Evolutionary conservation across 345 rosid genomes (phyloP).

Genomic region (Hibiscus tridactylites): DNA sequence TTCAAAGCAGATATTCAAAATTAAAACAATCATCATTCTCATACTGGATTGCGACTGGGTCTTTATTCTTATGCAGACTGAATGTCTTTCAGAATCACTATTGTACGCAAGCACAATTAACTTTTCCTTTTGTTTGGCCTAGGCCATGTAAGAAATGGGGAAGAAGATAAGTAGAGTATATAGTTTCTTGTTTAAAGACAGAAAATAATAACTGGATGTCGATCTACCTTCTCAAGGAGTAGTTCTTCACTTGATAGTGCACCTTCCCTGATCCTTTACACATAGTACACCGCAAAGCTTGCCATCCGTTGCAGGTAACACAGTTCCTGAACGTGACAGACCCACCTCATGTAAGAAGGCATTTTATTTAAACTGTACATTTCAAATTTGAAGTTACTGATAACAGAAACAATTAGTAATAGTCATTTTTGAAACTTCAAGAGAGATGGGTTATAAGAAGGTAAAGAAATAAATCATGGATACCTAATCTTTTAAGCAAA

Average conservation of each 20-base stretch:
- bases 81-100: neutral
- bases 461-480: neutral
- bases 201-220: neutral
- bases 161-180: neutral
- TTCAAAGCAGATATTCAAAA: constrained; percentile 3
- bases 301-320: constrained; percentile 82
- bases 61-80: neutral
- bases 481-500: neutral
- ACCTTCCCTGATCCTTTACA: constrained; percentile 90
- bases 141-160: neutral
- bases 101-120: neutral
- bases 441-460: no score
- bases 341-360: neutral
- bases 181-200: neutral
- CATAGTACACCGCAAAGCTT: constrained; percentile 78
- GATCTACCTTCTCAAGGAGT: constrained; percentile 61
- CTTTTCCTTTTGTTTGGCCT: neutral
- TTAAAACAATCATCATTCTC: neutral
- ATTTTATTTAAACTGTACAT: neutral
- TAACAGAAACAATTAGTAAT: neutral
- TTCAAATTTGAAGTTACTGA: neutral
- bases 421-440: neutral
- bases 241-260: constrained; percentile 72
- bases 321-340: constrained; percentile 50
- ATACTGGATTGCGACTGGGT: neutral